Evolutionary conservation across 1,139 yeast species (phyloP).

Genomic region (Nakaseomyces nivariensis): DNA sequence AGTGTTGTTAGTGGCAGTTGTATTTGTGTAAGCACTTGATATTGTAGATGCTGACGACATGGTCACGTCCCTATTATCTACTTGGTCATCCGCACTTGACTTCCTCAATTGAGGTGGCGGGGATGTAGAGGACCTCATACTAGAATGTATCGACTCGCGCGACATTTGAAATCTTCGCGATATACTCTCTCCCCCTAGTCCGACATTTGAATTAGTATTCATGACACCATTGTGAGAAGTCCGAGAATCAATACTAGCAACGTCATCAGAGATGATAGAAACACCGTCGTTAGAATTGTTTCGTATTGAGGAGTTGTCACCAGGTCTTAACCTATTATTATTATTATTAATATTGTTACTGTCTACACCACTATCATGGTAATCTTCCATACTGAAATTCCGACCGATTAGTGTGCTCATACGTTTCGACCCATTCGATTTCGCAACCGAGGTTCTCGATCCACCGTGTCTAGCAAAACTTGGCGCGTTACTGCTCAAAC

Average conservation of each 20-base stretch:
- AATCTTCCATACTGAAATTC: neutral
- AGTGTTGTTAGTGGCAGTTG: neutral
- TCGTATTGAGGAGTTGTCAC: neutral
- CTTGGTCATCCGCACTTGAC: neutral
- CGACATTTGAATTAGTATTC: neutral
- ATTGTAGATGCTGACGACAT: neutral
- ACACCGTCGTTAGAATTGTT: neutral
- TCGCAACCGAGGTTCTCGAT: neutral
- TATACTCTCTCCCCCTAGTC: neutral
- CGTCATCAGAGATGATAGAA: neutral
- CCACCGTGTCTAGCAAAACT: neutral
- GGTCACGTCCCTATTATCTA: neutral
- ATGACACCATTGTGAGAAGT: neutral
- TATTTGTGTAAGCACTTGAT: neutral
- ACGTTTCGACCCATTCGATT: neutral
- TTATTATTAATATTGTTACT: neutral
- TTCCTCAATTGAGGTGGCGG: neutral
- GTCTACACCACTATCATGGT: neutral
- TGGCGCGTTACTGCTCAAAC: neutral
- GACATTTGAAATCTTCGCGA: neutral
- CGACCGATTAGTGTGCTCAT: neutral
- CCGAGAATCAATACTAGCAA: neutral
- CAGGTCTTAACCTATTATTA: neutral
- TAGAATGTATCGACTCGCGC: neutral
- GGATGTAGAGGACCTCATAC: neutral